Percentiles rank a stretch among this genome's conserved stretches.
Conservation (phyloP, 2,329 filamentous ascomycete species). For the Hortaea werneckii region DNA sequence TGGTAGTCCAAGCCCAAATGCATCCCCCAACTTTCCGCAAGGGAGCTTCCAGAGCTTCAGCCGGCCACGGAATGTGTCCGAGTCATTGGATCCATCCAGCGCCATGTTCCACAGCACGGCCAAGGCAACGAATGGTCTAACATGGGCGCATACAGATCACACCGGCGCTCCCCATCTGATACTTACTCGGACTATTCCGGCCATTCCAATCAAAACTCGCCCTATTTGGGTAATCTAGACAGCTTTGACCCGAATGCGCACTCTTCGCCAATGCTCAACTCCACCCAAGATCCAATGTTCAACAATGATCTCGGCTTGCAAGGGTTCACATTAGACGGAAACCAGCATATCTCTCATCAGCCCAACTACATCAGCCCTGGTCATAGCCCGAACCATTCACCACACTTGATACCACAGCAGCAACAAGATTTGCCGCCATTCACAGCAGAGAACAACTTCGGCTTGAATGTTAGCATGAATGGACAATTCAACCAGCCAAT, state of each 20-base stretch:
- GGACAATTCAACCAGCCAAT: constrained; percentile 38
- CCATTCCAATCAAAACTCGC: constrained; percentile 67
- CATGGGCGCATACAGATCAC: constrained; percentile 60
- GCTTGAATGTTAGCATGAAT: constrained; percentile 37
- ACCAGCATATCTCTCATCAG: constrained; percentile 34
- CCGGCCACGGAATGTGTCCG: constrained; percentile 46
- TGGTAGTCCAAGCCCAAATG: constrained; percentile 41
- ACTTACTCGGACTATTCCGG: constrained; percentile 72
- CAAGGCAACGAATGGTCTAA: constrained; percentile 46
- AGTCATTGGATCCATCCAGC: constrained; percentile 50
- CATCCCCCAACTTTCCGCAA: constrained; percentile 45
- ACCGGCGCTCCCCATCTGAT: constrained; percentile 79
- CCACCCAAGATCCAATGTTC: constrained; percentile 64
- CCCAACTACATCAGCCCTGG: constrained; percentile 39
- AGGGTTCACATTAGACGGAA: constrained; percentile 69
- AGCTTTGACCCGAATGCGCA: constrained; percentile 64
- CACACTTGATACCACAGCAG: constrained; percentile 49
- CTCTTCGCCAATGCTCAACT: constrained; percentile 69
- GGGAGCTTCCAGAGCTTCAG: constrained; percentile 42
- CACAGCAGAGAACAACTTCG: constrained; percentile 34
- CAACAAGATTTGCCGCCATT: constrained; percentile 42
- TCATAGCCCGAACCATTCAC: constrained; percentile 62
- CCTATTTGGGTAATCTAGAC: constrained; percentile 68
- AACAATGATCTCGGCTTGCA: constrained; percentile 69
- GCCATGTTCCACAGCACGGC: constrained; percentile 44